Base-by-base conservation (phyloP, 2,329 filamentous ascomycete genomes). In the Podosphaera aphanis region DNA sequence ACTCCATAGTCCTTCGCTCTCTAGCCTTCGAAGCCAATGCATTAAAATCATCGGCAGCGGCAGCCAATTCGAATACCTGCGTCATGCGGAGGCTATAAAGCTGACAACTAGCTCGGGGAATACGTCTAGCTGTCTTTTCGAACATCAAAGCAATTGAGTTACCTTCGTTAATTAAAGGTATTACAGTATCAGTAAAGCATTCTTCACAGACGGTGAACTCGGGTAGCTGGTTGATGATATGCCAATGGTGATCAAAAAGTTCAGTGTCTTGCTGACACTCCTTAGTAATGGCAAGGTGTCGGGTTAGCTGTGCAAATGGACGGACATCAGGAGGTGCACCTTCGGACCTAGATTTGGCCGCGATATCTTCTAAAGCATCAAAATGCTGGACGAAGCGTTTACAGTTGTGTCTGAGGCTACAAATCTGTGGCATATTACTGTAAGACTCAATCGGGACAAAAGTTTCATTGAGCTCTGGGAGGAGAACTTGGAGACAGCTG, bases 141-240 rank as follows among this genome's bases (percentile, higher is more conserved):
- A 90, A 81, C 51, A 77, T 72, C 16, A 69, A 63, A 8, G 79
- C 75, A 20, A 86, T 65, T 0, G 70, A 63, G 36, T 62, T 63
- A 35, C 68, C 62, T 2, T 68, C 64, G 25, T 68, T 64, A 1
- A 77, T 62, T 44, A 74, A 65, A 0, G 85, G 84, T 61, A 71
- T 74, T n/a, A 93, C 73, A 0, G 83, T 71, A 19, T 83, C 76
- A 15, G 83, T 73, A 58, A 81, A 93, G 60, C 86, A 95, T 60
- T 88, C 83, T 51, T 81, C 75, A 61, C 86, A 95, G 3, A 93
- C 78, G 0, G 80, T 84, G 55, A 93, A 74, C 42, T 85, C 73
- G 0, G 80, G 82, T 0, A 92, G 64, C 13, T 72, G 67, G 0
- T 80, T 74, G 59, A 92, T 83, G 46, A 72, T 76, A 59, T 92